Evolutionary conservation across 129 eudicot species (phyloP), one percentile per base, ranked within the genome.

Genomic region (Artemisia argyi): DNA sequence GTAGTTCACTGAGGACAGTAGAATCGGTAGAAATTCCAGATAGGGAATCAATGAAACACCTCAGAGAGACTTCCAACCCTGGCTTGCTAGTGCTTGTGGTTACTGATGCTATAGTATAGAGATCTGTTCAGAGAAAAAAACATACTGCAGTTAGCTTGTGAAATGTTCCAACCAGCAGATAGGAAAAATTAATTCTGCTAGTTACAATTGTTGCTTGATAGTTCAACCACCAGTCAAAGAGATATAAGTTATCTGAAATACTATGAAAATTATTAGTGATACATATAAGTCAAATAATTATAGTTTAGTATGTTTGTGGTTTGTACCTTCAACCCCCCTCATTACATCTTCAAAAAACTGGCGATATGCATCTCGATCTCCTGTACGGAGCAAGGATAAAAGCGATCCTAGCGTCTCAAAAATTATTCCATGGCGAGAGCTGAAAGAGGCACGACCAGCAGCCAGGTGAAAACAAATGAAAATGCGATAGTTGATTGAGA

Each of bases 321-420:
- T 26, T 57, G 59, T 76, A 94, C 99, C 97, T 94, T 90, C 83
- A 73, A 87, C 78, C 60, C 85, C 76, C 60, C 69, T 69, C 88
- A 80, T 84, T 69, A 75, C 69, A 79, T 90, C 97, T 82, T 86
- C 66, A 64, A 94, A 90, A 82, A 94, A 88, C 69, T 82, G 96
- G 44, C 99, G 85, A 70, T 85, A 94, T 6, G 91, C 95, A 86
- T 90, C 91, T 70, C 88, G 91, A 71, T 94, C 97, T 73, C 96
- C 91, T 1, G 89, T 84, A 57, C 97, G 96, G 20, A 94, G 86
- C 89, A 90, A 87, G 49, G 97, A 85, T 56, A 90, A 68, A 57
- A 94, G 91, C 74, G 91, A 79, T 52, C 91, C 97, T 56, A 90
- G 81, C 32, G 96, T 84, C 77, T 90, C 97, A 65, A 82, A 81